Evolutionary conservation across 2,329 filamentous ascomycete genomes (phyloP).

Genomic region (Periconia macrospinosa): DNA sequence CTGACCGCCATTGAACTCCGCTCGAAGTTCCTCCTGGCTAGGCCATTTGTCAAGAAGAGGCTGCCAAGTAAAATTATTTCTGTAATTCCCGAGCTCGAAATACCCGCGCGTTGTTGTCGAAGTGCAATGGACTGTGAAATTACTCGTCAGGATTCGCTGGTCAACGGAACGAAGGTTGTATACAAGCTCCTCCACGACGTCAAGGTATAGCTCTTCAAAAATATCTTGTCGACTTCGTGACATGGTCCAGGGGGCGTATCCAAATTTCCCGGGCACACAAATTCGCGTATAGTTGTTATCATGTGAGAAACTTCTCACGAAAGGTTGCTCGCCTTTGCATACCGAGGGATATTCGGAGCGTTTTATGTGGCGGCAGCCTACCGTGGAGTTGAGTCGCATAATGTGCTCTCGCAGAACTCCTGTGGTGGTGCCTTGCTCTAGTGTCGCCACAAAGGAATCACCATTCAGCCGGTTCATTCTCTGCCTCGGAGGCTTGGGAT

Average conservation of each 20-base stretch:
- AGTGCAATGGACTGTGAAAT: not conserved
- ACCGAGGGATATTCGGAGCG: constrained; percentile 1
- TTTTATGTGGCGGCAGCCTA: not conserved
- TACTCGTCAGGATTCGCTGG: not conserved
- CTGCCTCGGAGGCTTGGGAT: not conserved
- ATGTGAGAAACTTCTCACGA: not conserved
- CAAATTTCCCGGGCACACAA: not conserved
- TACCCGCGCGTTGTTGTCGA: not conserved
- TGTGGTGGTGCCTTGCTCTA: not conserved
- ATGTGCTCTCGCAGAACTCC: constrained; percentile 4
- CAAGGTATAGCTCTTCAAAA: not conserved
- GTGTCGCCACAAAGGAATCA: not conserved
- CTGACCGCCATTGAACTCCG: not conserved
- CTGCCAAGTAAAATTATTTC: not conserved
- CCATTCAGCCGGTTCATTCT: not conserved
- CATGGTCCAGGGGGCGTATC: not conserved
- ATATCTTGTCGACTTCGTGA: not conserved
- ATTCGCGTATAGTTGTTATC: not conserved
- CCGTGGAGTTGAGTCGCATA: constrained; percentile 8
- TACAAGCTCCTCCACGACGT: not conserved
- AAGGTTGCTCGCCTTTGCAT: constrained; percentile 2
- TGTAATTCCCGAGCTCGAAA: not conserved
- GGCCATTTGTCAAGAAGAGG: not conserved
- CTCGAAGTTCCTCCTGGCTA: not conserved
- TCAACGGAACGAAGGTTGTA: not conserved